Conservation (phyloP, 805 yeast genomes). For the Candida berthetii region DNA sequence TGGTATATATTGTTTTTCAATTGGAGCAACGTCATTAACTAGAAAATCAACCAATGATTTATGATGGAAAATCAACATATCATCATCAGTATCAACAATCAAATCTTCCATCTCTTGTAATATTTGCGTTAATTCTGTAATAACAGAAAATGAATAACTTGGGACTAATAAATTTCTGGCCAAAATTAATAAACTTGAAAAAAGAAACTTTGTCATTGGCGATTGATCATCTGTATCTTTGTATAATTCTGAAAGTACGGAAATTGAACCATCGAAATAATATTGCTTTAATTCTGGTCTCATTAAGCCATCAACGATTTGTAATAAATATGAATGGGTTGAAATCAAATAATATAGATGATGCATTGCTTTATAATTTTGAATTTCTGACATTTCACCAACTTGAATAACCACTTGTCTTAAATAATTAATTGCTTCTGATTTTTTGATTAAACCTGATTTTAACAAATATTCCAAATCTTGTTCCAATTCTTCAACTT, state of each 20-base stretch:
- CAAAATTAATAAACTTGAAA: slow-evolving; percentile 2
- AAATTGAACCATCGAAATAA: slow-evolving; percentile 11
- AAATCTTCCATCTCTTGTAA: slow-evolving; percentile 5
- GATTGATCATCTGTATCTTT: slow-evolving; percentile 3
- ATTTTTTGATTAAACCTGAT: slow-evolving; percentile 3
- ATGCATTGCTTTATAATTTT: no score
- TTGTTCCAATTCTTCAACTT: neutral
- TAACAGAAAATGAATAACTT: slow-evolving; percentile 8
- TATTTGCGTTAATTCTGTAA: slow-evolving; percentile 11
- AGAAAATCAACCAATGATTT: slow-evolving; percentile 7
- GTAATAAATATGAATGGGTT: slow-evolving; percentile 9
- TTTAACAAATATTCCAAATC: neutral
- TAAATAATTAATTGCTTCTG: slow-evolving; percentile 4
- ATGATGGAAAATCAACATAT: slow-evolving; percentile 2
- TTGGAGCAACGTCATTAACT: neutral
- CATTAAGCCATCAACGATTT: slow-evolving; percentile 9
- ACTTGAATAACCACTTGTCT: slow-evolving; percentile 5
- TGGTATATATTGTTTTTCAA: neutral
- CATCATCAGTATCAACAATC: slow-evolving; percentile 8
- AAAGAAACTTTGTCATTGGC: slow-evolving; percentile 10
- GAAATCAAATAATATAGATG: no score
- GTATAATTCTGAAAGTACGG: slow-evolving; percentile 11
- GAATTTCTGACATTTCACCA: slow-evolving; percentile 1
- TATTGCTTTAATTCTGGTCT: slow-evolving; percentile 6
- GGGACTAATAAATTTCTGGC: slow-evolving; percentile 12